These are phyloP conservation scores for Thuidium tamariscinum DNA, from an alignment of 225 moss, liverwort and hornwort genomes.

Conservation along the genomic window DNA sequence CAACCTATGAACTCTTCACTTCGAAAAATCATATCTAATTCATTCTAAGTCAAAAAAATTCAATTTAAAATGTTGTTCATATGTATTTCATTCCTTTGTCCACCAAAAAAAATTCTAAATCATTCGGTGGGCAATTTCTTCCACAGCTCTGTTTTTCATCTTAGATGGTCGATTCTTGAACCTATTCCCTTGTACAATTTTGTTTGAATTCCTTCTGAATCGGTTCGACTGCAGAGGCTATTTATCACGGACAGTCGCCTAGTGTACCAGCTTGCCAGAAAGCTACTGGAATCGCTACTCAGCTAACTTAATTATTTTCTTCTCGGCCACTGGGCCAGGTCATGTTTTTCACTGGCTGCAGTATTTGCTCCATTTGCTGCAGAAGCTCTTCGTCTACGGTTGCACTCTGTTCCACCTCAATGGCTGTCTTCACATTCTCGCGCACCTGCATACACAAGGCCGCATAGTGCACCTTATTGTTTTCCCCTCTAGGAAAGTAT, in stretches of 20 bases:
- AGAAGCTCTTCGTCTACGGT: constrained; percentile 41
- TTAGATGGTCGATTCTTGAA: too few species aligned
- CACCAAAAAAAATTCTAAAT: too few species aligned
- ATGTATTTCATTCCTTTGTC: too few species aligned
- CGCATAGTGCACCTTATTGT: not conserved
- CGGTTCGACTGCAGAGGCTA: not conserved
- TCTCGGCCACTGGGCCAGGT: constrained; percentile 73
- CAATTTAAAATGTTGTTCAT: too few species aligned
- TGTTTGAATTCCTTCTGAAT: not conserved
- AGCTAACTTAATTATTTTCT: constrained; percentile 62
- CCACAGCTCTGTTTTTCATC: too few species aligned
- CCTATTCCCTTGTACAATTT: too few species aligned
- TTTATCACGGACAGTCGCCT: not conserved
- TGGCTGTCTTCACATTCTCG: constrained; percentile 60
- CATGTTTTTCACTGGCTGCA: constrained; percentile 72
- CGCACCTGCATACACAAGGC: constrained; percentile 40
- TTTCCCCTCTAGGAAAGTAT: not conserved
- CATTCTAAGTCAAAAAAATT: too few species aligned
- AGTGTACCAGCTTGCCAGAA: not conserved
- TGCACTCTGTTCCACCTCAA: constrained; percentile 36
- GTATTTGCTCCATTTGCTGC: constrained; percentile 51
- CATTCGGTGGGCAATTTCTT: too few species aligned
- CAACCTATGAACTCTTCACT: too few species aligned
- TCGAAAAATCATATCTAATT: too few species aligned
- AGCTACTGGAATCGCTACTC: not conserved